Base-by-base conservation (phyloP, 1,284 basidiomycete genomes). In the Malassezia japonica region DNA sequence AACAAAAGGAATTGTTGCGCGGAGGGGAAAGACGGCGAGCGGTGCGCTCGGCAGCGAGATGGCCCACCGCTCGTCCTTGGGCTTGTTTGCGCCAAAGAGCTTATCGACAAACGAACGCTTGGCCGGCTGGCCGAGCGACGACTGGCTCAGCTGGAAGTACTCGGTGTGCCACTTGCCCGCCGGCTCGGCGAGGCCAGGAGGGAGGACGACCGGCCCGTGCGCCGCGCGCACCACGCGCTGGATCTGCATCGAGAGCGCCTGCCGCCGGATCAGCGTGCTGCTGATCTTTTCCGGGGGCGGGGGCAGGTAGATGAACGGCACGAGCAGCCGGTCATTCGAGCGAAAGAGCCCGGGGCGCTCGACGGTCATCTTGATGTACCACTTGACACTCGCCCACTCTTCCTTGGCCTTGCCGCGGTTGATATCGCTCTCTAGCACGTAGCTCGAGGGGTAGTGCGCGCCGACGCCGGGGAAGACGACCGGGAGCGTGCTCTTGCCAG, bases 321-420 rank as follows among this genome's bases (percentile, higher is more conserved):
- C 61, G 32, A 65, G 59, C 51, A 65, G 55, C 33, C 66, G 55
- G 12, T 65, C 49, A 28, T 65, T 69, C 24, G 56, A 51, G 27
- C 57, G 57, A 33, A 69, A 59, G 7, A 65, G 39, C 18, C 66
- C 66, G 2, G 57, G 56, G 13, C 65, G 47, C 33, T 64, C 61
- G 6, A 69, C 60, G 9, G 63, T 69, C 23, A 65, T 43, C 46
- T 67, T 67, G 50, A 65, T 45, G 46, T 67, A 63, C 54, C 66
- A 69, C 34, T 65, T 68, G 46, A 68, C 57, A 21, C 56, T 64
- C 1, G 60, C 60, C 65, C 65, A 68, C 13, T 61, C 56, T 15
- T 46, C 48, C 4, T 36, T 16, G 4, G 35, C 41, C 23, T 48
- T 54, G 29, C 44, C 50, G 2, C 31, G 45, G 13, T 23, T 39